Conservation (phyloP, 2,329 filamentous ascomycete species). For the Colletotrichum endophyticum region DNA sequence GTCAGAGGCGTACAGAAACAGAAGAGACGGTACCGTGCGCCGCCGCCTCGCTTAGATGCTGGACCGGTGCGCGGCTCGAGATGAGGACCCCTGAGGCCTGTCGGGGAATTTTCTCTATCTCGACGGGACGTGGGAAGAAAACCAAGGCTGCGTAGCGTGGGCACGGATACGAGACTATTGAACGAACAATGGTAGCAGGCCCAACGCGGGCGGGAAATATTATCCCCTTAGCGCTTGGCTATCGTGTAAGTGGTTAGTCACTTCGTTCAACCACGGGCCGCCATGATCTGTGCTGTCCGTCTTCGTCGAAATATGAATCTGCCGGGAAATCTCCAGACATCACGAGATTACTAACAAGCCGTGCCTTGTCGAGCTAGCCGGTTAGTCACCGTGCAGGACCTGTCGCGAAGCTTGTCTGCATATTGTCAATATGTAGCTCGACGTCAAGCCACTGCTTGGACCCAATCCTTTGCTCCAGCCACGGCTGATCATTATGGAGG, state of each 20-base stretch:
- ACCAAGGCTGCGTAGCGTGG: background rate
- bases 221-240: background rate
- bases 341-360: background rate
- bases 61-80: background rate
- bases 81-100: background rate
- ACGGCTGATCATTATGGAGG: background rate
- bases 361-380: background rate
- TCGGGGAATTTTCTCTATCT: background rate
- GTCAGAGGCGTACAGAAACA: background rate
- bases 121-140: background rate
- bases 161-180: slow-evolving; percentile 8
- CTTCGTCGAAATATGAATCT: background rate
- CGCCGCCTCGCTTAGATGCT: background rate
- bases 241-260: background rate
- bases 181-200: background rate
- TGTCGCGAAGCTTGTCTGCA: background rate
- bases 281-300: background rate
- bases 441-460: slow-evolving; percentile 6
- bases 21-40: background rate
- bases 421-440: slow-evolving; percentile 6
- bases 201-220: background rate
- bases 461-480: background rate
- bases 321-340: background rate
- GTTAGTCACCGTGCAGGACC: background rate
- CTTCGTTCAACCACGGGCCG: background rate